Conservation (phyloP, 2,329 filamentous ascomycete genomes). For the Phyllosticta paracitricarpa region DNA sequence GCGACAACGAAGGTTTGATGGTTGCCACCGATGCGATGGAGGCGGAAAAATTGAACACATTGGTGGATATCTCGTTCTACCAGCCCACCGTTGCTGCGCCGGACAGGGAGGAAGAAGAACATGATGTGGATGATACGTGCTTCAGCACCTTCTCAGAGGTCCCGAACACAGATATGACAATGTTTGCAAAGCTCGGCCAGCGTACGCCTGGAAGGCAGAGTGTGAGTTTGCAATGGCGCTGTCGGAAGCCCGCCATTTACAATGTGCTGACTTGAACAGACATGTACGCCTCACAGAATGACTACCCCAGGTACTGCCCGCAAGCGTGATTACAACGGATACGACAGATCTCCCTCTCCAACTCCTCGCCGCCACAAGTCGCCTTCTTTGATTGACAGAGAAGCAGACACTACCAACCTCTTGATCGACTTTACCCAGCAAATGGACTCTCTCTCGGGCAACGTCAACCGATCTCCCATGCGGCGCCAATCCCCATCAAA, state of each 20-base stretch:
- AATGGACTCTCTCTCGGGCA: slow-evolving; percentile 44
- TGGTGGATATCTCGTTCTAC: slow-evolving; percentile 17
- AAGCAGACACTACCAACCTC: slow-evolving; percentile 60
- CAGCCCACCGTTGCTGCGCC: slow-evolving; percentile 13
- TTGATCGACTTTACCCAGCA: slow-evolving; percentile 84
- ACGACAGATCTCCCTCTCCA: slow-evolving; percentile 36
- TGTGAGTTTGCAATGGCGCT: background rate
- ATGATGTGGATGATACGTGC: slow-evolving; percentile 53
- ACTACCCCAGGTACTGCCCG: slow-evolving; percentile 41
- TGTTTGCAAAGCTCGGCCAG: slow-evolving; percentile 59
- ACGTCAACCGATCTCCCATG: slow-evolving; percentile 28
- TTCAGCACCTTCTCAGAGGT: slow-evolving; percentile 86
- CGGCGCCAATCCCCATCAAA: slow-evolving; percentile 42
- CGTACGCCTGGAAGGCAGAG: slow-evolving; percentile 40
- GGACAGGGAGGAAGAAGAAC: slow-evolving; percentile 16
- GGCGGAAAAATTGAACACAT: slow-evolving; percentile 15
- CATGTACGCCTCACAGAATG: slow-evolving; percentile 10
- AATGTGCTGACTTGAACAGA: background rate
- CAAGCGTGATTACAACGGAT: slow-evolving; percentile 30
- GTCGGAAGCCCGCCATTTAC: background rate
- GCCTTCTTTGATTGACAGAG: slow-evolving; percentile 24
- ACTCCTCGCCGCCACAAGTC: slow-evolving; percentile 43
- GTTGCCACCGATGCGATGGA: slow-evolving; percentile 27
- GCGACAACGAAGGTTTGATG: slow-evolving; percentile 30
- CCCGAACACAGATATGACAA: slow-evolving; percentile 65